Percentiles rank a stretch among this genome's conserved stretches.
Evolutionary conservation across 139 green algal species (phyloP).

Genomic region (Chlamydomonas sphaeroides): DNA sequence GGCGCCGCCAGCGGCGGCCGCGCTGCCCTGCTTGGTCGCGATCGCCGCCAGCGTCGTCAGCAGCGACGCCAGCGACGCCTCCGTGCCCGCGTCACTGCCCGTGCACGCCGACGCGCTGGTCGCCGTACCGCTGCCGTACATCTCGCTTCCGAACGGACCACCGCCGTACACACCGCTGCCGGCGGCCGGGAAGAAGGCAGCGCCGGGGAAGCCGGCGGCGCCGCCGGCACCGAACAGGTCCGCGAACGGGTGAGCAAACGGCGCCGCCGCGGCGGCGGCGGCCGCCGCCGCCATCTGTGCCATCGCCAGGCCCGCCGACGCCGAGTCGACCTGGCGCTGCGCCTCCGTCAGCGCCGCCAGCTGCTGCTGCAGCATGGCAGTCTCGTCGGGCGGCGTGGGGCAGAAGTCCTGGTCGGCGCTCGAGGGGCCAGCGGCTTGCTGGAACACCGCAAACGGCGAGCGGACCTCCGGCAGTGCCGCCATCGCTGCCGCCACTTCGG

Average conservation of each 20-base stretch:
- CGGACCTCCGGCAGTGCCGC: slow-evolving; percentile 17
- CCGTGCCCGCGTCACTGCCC: neutral
- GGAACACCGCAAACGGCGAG: slow-evolving; percentile 21
- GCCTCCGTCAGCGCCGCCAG: neutral
- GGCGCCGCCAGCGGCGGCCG: neutral
- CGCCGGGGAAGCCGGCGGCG: neutral
- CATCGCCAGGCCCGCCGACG: neutral
- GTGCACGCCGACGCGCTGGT: neutral
- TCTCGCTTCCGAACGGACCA: neutral
- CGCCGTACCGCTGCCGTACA: neutral
- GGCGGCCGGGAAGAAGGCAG: neutral
- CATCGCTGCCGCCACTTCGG: slow-evolving; percentile 30
- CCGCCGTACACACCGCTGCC: neutral
- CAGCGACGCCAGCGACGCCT: slow-evolving; percentile 17
- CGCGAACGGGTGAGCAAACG: slow-evolving; percentile 4
- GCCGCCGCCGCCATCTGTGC: neutral
- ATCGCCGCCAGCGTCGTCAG: slow-evolving; percentile 30
- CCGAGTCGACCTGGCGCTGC: neutral
- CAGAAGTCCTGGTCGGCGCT: slow-evolving; percentile 1
- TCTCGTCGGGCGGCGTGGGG: slow-evolving; percentile 35
- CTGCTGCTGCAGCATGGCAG: slow-evolving; percentile 7
- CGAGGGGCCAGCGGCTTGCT: neutral
- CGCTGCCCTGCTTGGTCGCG: neutral
- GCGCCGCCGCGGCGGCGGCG: neutral
- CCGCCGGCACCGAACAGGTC: slow-evolving; percentile 14